phyloP scores from a whole-genome alignment of 345 rosid species.

The Salix arbutifolia region DNA sequence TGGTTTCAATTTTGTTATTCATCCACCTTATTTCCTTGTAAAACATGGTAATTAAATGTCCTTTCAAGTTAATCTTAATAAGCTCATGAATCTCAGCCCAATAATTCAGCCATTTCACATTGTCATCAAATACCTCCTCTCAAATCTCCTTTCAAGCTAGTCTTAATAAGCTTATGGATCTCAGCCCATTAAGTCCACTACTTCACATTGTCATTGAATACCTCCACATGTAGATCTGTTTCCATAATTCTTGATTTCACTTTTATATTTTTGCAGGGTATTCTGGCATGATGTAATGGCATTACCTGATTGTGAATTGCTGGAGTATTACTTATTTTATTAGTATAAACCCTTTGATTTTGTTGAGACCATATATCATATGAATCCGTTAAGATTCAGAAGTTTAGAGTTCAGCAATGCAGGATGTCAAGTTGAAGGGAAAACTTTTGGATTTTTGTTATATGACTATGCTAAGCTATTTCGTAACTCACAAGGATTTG shows the following conservation, averaged over 20 bases:
- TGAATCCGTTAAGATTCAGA: neutral
- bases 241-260: neutral
- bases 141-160: too few species aligned
- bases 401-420: neutral
- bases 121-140: neutral
- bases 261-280: conserved; percentile 9
- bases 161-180: neutral
- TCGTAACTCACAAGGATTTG: neutral
- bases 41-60: neutral
- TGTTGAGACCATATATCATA: neutral
- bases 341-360: neutral
- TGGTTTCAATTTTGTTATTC: neutral
- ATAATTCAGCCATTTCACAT: neutral
- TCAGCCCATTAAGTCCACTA: neutral
- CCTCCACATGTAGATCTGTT: neutral
- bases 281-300: neutral
- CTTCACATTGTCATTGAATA: neutral
- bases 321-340: neutral
- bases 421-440: neutral
- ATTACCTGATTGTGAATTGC: conserved; percentile 14
- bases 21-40: neutral
- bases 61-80: neutral
- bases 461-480: neutral
- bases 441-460: neutral
- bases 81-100: neutral